Conservation (phyloP, 306 rosid genomes). For the Quercus alba region DNA sequence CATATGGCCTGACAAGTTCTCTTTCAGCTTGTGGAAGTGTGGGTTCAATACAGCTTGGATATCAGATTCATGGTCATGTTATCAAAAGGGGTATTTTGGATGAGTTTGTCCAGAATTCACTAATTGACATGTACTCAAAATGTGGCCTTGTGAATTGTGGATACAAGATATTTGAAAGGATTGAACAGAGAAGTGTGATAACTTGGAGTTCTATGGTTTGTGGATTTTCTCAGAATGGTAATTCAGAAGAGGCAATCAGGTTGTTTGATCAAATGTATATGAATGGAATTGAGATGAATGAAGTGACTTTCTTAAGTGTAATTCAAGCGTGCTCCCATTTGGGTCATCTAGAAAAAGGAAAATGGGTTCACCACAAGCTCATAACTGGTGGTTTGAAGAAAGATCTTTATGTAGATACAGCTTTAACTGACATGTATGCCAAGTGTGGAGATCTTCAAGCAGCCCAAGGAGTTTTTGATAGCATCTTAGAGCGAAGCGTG, state of each 20-base stretch:
- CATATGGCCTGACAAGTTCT: slow-evolving; percentile 77
- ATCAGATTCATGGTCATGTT: slow-evolving; percentile 68
- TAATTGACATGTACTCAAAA: slow-evolving; percentile 87
- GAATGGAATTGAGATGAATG: slow-evolving; percentile 50
- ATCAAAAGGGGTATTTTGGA: slow-evolving; percentile 56
- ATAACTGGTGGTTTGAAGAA: slow-evolving; percentile 44
- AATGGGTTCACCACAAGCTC: slow-evolving; percentile 87
- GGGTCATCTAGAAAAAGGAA: slow-evolving; percentile 80
- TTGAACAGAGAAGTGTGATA: slow-evolving; percentile 45
- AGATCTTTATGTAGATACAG: slow-evolving; percentile 56
- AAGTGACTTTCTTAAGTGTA: slow-evolving; percentile 69
- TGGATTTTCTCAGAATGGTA: slow-evolving; percentile 73
- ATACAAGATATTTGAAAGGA: slow-evolving; percentile 46
- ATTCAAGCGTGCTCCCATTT: slow-evolving; percentile 86
- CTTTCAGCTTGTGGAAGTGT: slow-evolving; percentile 70
- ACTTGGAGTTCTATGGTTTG: slow-evolving; percentile 87
- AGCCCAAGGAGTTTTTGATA: slow-evolving; percentile 52
- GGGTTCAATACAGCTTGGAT: slow-evolving; percentile 57
- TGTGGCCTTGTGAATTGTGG: slow-evolving; percentile 65
- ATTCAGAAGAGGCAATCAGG: slow-evolving; percentile 61
- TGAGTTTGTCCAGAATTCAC: slow-evolving; percentile 76
- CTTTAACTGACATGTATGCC: slow-evolving; percentile 84
- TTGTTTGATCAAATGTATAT: slow-evolving; percentile 68
- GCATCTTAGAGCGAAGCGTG: slow-evolving; percentile 60
- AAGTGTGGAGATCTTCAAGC: slow-evolving; percentile 77